A percentile compares a stretch with the other conserved stretches of the same genome.
phyloP scores from a whole-genome alignment of 805 yeast genomes.

The Candida ulmi region DNA sequence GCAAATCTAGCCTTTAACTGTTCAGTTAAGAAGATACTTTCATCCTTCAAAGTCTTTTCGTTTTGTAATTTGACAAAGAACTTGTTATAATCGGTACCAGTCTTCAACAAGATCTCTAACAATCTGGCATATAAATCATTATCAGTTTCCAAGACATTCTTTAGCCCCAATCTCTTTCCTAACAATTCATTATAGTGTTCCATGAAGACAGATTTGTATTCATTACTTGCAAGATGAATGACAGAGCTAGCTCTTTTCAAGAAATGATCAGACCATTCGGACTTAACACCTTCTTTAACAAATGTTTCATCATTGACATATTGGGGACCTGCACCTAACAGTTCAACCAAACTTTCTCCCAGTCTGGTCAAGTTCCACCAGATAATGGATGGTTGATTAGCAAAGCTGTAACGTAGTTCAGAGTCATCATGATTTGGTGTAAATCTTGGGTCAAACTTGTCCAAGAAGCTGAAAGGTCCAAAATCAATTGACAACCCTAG shows the following conservation, averaged over 20 bases:
- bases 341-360: constrained; percentile 78
- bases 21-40: constrained; percentile 24
- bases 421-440: constrained; percentile 91
- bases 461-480: constrained; percentile 93
- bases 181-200: constrained; percentile 51
- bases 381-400: constrained; percentile 78
- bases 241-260: constrained; percentile 57
- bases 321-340: constrained; percentile 66
- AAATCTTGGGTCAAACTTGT: constrained; percentile 70
- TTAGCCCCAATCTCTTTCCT: constrained; percentile 65
- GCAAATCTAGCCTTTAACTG: constrained; percentile 14
- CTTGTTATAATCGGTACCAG: constrained; percentile 72
- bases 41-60: constrained; percentile 31
- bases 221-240: constrained; percentile 58
- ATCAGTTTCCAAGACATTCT: constrained; percentile 32
- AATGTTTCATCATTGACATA: constrained; percentile 39
- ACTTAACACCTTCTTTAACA: constrained; percentile 35
- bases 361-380: constrained; percentile 91
- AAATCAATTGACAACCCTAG: constrained; percentile 85
- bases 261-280: constrained; percentile 46
- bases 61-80: constrained; percentile 66
- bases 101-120: constrained; percentile 51
- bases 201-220: constrained; percentile 59
- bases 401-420: constrained; percentile 63
- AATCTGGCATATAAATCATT: constrained; percentile 30